Percentiles rank a stretch among this genome's conserved stretches.
phyloP scores from a whole-genome alignment of 208 protist species.

The Leishmania guyanensis region DNA sequence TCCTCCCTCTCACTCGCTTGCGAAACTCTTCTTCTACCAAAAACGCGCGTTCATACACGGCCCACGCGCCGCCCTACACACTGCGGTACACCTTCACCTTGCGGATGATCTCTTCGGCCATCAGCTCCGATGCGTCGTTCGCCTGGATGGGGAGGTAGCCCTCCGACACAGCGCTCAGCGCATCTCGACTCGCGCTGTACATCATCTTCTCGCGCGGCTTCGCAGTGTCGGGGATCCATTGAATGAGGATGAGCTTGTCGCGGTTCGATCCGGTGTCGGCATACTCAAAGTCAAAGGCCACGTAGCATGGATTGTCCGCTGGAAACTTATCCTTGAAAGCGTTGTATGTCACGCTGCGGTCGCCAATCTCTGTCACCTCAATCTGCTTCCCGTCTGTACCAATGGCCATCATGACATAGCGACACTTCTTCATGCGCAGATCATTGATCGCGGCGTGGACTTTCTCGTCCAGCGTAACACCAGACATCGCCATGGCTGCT shows the following conservation, averaged over 20 bases:
- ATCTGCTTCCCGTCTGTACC: conserved; percentile 81
- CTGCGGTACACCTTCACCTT: conserved; percentile 49
- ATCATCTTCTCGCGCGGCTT: conserved; percentile 87
- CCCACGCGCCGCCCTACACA: background rate
- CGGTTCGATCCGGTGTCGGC: conserved; percentile 49
- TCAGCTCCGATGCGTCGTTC: conserved; percentile 75
- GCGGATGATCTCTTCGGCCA: conserved; percentile 57
- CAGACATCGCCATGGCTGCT: conserved; percentile 81
- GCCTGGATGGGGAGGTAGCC: conserved; percentile 90
- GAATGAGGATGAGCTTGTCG: conserved; percentile 90
- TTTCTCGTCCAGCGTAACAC: conserved; percentile 76
- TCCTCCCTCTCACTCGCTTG: background rate
- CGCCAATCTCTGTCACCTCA: conserved; percentile 65
- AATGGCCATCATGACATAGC: conserved; percentile 89
- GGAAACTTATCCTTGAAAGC: conserved; percentile 76
- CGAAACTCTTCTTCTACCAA: too few species aligned
- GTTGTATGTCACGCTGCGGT: conserved; percentile 58
- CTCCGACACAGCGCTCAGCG: conserved; percentile 64
- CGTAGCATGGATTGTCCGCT: conserved; percentile 84
- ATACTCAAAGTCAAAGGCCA: conserved; percentile 92
- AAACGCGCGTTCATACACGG: background rate
- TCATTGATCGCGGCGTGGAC: conserved; percentile 67
- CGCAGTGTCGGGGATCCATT: conserved; percentile 86
- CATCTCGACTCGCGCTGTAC: conserved; percentile 85
- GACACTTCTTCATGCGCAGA: conserved; percentile 84